A percentile compares a stretch with the other conserved stretches of the same genome.
phyloP scores from a whole-genome alignment of 208 protist genomes.

The Jaenimonas drosophilae region DNA sequence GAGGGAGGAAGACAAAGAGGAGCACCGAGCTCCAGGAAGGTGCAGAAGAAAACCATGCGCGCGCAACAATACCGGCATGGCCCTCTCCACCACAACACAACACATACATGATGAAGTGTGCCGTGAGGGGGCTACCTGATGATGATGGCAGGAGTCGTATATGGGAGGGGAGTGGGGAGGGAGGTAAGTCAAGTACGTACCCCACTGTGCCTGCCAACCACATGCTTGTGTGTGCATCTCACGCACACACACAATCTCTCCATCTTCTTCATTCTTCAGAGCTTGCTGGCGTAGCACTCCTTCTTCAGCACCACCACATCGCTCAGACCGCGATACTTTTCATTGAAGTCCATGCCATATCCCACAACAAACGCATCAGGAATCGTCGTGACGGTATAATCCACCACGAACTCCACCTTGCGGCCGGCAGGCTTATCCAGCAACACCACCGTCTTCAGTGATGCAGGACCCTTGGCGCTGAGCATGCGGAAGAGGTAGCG shows the following conservation, averaged over 20 bases:
- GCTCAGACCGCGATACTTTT: constrained; percentile 71
- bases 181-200: too few species aligned
- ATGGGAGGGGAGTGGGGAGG: too few species aligned
- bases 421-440: constrained; percentile 74
- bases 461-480: constrained; percentile 41
- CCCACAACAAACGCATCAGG: constrained; percentile 77
- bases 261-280: constrained; percentile 5
- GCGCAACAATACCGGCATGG: too few species aligned
- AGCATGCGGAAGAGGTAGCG: constrained; percentile 54
- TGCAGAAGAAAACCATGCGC: too few species aligned
- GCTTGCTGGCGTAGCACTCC: constrained; percentile 39
- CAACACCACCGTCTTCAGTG: constrained; percentile 72
- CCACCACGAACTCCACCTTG: constrained; percentile 25
- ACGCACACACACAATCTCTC: neutral
- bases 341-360: constrained; percentile 87
- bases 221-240: neutral
- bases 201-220: too few species aligned
- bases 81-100: too few species aligned
- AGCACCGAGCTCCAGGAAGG: too few species aligned
- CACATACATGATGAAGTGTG: too few species aligned
- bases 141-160: too few species aligned
- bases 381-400: constrained; percentile 69
- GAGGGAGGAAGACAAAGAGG: too few species aligned
- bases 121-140: too few species aligned
- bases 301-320: constrained; percentile 64